Evolutionary conservation across 257 asterid species (phyloP), one percentile per base, ranked within the genome.

Genomic region (Osmanthus fragrans): DNA sequence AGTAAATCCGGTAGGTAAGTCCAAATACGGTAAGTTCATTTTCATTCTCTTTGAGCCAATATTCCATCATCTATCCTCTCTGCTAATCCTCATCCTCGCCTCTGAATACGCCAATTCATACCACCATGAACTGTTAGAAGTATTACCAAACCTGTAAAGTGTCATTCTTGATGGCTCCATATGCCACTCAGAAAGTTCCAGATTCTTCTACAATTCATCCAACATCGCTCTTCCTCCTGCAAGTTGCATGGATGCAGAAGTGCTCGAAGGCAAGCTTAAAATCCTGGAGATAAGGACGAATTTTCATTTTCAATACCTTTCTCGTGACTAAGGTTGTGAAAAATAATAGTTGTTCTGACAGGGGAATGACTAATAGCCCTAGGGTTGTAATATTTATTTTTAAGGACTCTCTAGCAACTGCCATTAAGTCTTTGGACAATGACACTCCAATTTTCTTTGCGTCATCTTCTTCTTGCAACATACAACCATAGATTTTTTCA

Each of bases 181-280:
- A 16, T 83, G 87, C 80, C 83, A 74, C 34, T 81, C 72, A 0
- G 56, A 56, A 0, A 86, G 76, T 9, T 72, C 13, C 0, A 86
- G 72, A 30, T 77, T 81, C 80, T 79, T 86, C 76, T 86, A 80
- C 0, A 81, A 3, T 21, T 63, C 83, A 67, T 86, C 87, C 51
- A 86, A 7, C 40, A 81, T 83, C 0, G 79, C 86, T 77, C 83
- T 81, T 4, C 87, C 87, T 23, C 87, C 86, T n/a, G n/a, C n/a
- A n/a, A n/a, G n/a, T n/a, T 0, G 89, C 87, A 39, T 86, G 89
- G 30, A 83, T 79, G 78, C 84, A 83, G 27, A 86, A 79, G 60
- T 86, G 89, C 69, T 83, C 89, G 51, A 86, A 86, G 0, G 89
- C 87, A 0, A 79, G 78, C 78, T 86, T 86, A 70, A 86, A 83